Conservation (phyloP, 2,329 filamentous ascomycete genomes). For the Chalara sp. region DNA sequence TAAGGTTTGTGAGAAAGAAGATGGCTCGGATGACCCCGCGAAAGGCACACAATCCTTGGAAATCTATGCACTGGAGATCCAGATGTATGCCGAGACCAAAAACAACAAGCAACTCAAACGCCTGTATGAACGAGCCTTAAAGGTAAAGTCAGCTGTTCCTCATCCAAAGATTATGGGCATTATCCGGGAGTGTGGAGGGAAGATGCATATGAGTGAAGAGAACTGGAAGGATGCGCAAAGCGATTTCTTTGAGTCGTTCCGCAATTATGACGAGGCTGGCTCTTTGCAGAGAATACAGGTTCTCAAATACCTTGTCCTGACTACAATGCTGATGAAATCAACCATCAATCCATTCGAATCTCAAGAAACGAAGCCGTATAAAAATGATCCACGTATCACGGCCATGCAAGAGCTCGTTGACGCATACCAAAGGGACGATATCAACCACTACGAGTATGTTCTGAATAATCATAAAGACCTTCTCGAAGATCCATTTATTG, state of each 20-base stretch:
- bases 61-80: conserved; percentile 94
- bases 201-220: conserved; percentile 99
- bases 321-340: conserved; percentile 97
- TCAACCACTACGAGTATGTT: conserved; percentile 83
- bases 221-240: conserved; percentile 97
- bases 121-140: conserved; percentile 84
- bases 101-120: conserved; percentile 97
- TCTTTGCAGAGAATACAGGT: conserved; percentile 95
- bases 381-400: conserved; percentile 86
- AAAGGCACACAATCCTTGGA: conserved; percentile 96
- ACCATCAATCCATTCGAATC: conserved; percentile 99
- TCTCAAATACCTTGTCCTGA: conserved; percentile 90
- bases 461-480: conserved; percentile 84
- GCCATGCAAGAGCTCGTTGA: conserved; percentile 98
- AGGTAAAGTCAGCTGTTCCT: conserved; percentile 91
- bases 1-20: conserved; percentile 77
- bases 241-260: conserved; percentile 98
- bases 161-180: conserved; percentile 99
- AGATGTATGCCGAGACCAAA: conserved; percentile 94
- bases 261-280: conserved; percentile 97
- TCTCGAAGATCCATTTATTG: conserved; percentile 88
- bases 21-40: conserved; percentile 84
- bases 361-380: conserved; percentile 97
- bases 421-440: conserved; percentile 92
- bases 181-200: conserved; percentile 95